phyloP scores from a whole-genome alignment of 179 eudicot genomes.

The Beta lomatogona region DNA sequence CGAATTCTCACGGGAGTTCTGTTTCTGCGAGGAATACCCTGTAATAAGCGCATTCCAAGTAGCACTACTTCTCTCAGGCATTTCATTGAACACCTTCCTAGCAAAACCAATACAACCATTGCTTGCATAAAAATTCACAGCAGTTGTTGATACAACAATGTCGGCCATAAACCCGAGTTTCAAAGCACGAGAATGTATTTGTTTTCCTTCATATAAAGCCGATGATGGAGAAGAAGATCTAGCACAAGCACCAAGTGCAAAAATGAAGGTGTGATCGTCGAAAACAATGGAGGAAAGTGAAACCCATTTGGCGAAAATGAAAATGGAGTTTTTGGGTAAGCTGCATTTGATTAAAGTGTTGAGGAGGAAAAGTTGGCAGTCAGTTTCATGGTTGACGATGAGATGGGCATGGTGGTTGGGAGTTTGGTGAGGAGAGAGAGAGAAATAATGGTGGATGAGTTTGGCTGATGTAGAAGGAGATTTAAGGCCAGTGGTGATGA shows the following conservation, averaged over 20 bases:
- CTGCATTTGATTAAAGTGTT: conserved; percentile 57
- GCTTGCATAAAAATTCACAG: conserved; percentile 48
- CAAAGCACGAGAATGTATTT: conserved; percentile 45
- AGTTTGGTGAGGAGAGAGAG: conserved; percentile 34
- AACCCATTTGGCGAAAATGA: conserved; percentile 47
- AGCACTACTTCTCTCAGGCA: conserved; percentile 42
- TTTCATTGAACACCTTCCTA: conserved; percentile 54
- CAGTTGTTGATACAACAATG: conserved; percentile 43
- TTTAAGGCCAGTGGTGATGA: conserved; percentile 42
- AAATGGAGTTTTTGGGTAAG: conserved; percentile 47
- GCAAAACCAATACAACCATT: conserved; percentile 33
- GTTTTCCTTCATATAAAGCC: conserved; percentile 50
- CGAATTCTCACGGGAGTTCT: conserved; percentile 21
- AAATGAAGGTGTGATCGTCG: conserved; percentile 51
- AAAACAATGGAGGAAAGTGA: conserved; percentile 34
- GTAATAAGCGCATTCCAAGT: conserved; percentile 65
- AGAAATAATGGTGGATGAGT: conserved; percentile 43
- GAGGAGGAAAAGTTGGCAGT: conserved; percentile 33
- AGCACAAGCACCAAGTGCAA: conserved; percentile 63
- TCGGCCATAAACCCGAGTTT: conserved; percentile 41
- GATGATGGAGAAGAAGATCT: conserved; percentile 31
- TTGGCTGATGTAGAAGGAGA: conserved; percentile 31
- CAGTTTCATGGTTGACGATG: conserved; percentile 32
- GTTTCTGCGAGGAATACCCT: conserved; percentile 52
- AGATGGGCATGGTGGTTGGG: conserved; percentile 44